Evolutionary conservation across 768 basidiomycete species (phyloP).

Genomic region (Sarcomyxa edulis): DNA sequence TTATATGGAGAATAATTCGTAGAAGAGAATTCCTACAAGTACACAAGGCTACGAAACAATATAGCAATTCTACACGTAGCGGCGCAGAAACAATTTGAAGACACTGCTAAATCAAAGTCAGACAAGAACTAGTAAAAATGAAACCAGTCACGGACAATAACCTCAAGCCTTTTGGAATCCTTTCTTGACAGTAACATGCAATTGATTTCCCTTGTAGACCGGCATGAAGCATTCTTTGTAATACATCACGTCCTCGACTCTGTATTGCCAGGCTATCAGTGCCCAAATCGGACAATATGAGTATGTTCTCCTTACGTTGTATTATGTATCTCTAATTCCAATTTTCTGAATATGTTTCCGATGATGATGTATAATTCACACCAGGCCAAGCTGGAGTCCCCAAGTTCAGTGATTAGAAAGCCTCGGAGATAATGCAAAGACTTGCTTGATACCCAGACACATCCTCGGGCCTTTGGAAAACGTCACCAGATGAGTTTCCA

Average conservation of each 20-base stretch:
- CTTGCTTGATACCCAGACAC: slow-evolving; percentile 41
- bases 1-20: no score
- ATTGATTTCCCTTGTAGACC: slow-evolving; percentile 22
- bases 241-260: slow-evolving; percentile 23
- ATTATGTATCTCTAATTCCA: slow-evolving; percentile 28
- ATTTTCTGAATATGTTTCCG: slow-evolving; percentile 32
- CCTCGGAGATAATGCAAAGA: not conserved
- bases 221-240: slow-evolving; percentile 32
- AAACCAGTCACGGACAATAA: no score
- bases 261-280: slow-evolving; percentile 8
- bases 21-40: no score
- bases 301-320: slow-evolving; percentile 18
- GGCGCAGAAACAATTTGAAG: no score
- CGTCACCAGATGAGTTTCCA: slow-evolving; percentile 32
- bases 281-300: not conserved
- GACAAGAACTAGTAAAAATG: no score
- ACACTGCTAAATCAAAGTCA: no score
- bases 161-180: no score
- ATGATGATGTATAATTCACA: slow-evolving; percentile 35
- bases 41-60: no score
- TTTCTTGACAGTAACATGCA: slow-evolving; percentile 17
- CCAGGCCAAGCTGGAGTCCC: slow-evolving; percentile 14
- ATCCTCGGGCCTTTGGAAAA: slow-evolving; percentile 41
- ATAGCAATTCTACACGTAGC: no score
- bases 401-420: no score